Evolutionary conservation across 805 yeast species (phyloP), one percentile per base, ranked within the genome.

Genomic region (Lipomyces orientalis): DNA sequence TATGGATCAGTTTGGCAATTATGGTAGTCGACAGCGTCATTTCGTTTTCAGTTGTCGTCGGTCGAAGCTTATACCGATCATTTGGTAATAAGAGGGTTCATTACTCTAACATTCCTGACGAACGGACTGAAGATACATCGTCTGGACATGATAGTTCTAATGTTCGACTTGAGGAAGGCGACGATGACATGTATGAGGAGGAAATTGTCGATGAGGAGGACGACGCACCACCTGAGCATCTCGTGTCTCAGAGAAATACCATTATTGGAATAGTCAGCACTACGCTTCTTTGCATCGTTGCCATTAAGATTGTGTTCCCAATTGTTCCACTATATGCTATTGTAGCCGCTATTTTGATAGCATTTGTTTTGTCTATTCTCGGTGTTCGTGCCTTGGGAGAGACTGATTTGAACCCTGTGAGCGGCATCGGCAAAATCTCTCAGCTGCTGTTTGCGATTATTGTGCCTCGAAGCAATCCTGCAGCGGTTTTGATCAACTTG

Each of bases 341-440:
- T 49, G 74, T 87, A 0, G 79, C 86, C 0, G 95, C 97, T 0
- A 85, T 94, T 4, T 69, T 88, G 0, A 73, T 95, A 29, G 97
- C 98, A 0, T 80, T 94, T 31, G 80, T 93, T 66, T 83, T 94
- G 56, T 91, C 97, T 0, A 84, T 94, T 0, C 81, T 94, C 4
- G 98, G 97, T 1, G 97, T 95, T 0, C 83, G 98, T 58, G 98
- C 99, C 0, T 81, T 94, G 5, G 99, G 99, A 4, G 98, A 95
- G 77, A 95, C 99, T 0, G 99, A 94, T 79, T 83, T 94, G 70
- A 94, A 94, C 75, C 99, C 99, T 0, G 99, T 94, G 1, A 89
- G 97, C 74, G 98, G 98, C 0, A 93, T 94, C 33, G 98, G 99
- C 1, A 94, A 94, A 79, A 81, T 94, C 35, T 93, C 98, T 0